Conservation (phyloP, 352 stramenopile species). For the Paralagenidium karlingii region DNA sequence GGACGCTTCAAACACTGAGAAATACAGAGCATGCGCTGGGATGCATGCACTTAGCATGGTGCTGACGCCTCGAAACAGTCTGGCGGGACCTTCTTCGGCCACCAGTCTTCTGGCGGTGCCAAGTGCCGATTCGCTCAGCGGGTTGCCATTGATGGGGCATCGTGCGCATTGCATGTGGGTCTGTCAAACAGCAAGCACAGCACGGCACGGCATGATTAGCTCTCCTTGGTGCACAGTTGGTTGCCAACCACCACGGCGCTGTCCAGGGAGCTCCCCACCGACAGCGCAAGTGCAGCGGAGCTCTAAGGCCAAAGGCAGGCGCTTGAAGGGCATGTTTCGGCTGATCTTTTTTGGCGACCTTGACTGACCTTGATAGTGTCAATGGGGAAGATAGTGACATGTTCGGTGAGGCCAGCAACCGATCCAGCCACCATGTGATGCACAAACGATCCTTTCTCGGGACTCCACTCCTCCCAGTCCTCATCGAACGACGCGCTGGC, state of each 20-base stretch:
- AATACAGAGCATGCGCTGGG: slow-evolving; percentile 91
- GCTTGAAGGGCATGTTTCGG: not conserved
- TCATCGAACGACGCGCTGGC: slow-evolving; percentile 47
- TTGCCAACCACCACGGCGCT: too few relatives aligned
- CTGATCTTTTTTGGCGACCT: not conserved
- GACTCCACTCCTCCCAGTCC: slow-evolving; percentile 91
- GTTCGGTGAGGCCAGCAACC: slow-evolving; percentile 93
- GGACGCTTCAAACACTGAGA: slow-evolving; percentile 86
- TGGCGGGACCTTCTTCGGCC: slow-evolving; percentile 45
- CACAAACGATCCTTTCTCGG: slow-evolving; percentile 87
- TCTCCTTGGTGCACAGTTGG: too few relatives aligned
- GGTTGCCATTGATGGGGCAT: slow-evolving; percentile 53
- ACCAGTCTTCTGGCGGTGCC: slow-evolving; percentile 52
- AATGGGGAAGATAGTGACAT: slow-evolving; percentile 96
- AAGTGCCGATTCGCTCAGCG: slow-evolving; percentile 35
- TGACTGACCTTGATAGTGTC: slow-evolving; percentile 67
- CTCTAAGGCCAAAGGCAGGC: not conserved
- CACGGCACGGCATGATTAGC: too few relatives aligned
- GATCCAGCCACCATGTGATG: slow-evolving; percentile 93
- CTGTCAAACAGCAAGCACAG: too few relatives aligned
- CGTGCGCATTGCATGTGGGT: slow-evolving; percentile 93
- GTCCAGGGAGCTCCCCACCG: too few relatives aligned
- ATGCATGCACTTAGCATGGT: slow-evolving; percentile 97
- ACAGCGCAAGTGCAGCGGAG: not conserved
- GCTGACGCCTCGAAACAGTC: slow-evolving; percentile 95